Conservation (phyloP, 2,329 filamentous ascomycete species). For the Tolypocladium pustulatum region DNA sequence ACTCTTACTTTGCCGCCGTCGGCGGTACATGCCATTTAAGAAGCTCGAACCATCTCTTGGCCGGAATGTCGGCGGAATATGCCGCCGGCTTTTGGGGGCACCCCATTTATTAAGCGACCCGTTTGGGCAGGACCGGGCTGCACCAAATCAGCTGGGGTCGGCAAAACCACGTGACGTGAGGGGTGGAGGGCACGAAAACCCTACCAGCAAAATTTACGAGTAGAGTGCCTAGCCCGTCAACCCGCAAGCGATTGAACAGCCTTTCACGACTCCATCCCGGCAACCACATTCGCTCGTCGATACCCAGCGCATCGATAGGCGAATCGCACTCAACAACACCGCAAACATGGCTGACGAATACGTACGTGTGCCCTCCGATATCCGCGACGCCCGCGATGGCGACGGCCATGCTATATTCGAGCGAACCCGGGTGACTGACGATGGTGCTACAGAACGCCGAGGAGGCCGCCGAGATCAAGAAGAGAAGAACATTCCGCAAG, state of each 20-base stretch:
- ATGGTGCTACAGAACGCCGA: slow-evolving; percentile 65
- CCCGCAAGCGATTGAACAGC: slow-evolving; percentile 16
- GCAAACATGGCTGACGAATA: slow-evolving; percentile 83
- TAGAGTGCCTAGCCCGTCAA: slow-evolving; percentile 17
- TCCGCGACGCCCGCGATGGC: slow-evolving; percentile 18
- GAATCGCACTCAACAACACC: slow-evolving; percentile 33
- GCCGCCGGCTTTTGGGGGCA: not conserved
- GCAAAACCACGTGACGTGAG: slow-evolving; percentile 15
- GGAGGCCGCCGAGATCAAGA: slow-evolving; percentile 99
- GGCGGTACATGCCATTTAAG: not conserved
- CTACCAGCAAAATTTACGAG: slow-evolving; percentile 23
- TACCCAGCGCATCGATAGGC: slow-evolving; percentile 30
- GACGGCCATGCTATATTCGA: slow-evolving; percentile 5
- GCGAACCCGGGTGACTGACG: slow-evolving; percentile 16
- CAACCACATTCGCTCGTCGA: slow-evolving; percentile 32
- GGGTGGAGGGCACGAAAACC: slow-evolving; percentile 29
- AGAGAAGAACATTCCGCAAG: slow-evolving; percentile 99
- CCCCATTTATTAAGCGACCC: not conserved
- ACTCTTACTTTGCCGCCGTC: not conserved
- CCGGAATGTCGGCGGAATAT: not conserved
- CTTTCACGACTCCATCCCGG: slow-evolving; percentile 24
- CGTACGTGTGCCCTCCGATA: slow-evolving; percentile 45
- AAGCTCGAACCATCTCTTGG: not conserved
- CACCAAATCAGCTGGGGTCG: not conserved
- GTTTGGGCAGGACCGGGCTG: not conserved